Evolutionary conservation across 2,329 filamentous ascomycete species (phyloP).

Genomic region (Colletotrichum paranaense): DNA sequence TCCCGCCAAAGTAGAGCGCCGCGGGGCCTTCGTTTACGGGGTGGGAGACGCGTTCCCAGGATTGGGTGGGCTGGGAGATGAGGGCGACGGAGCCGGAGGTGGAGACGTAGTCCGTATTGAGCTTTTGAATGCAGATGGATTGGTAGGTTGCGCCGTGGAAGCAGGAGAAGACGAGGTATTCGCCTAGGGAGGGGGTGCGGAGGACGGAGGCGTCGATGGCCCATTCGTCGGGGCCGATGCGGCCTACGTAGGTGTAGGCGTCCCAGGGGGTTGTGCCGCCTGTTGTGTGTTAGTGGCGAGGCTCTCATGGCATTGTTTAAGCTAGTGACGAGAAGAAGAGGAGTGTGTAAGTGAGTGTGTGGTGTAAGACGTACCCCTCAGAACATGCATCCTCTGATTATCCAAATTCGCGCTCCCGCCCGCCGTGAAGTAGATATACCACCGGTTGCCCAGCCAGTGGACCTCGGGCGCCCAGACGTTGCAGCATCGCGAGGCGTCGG

Average conservation of each 20-base stretch:
- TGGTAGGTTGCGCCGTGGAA: conserved; percentile 54
- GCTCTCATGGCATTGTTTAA: too few species aligned
- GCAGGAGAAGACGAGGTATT: conserved; percentile 67
- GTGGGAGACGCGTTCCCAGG: conserved; percentile 61
- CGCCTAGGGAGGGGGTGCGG: conserved; percentile 55
- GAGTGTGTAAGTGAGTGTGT: too few species aligned
- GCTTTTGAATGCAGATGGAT: conserved; percentile 51
- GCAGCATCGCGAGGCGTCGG: conserved; percentile 57
- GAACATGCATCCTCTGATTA: conserved; percentile 61
- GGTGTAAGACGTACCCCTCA: neutral
- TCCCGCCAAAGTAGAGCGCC: conserved; percentile 64
- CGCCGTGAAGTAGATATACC: conserved; percentile 56
- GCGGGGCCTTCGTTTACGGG: conserved; percentile 68
- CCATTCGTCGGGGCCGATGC: conserved; percentile 59
- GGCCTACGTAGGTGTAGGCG: conserved; percentile 59
- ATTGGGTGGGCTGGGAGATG: conserved; percentile 61
- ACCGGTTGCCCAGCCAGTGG: conserved; percentile 35
- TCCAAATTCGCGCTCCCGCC: conserved; percentile 58
- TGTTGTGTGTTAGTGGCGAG: conserved; percentile 33
- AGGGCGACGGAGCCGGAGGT: conserved; percentile 57
- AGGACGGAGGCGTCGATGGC: conserved; percentile 66
- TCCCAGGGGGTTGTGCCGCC: conserved; percentile 65
- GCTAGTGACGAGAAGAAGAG: too few species aligned
- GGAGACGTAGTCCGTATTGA: conserved; percentile 52
- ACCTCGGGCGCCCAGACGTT: conserved; percentile 40